These are phyloP conservation scores for Monilinia polystroma DNA, from an alignment of 2,329 filamentous ascomycete species.

Conservation along the genomic window DNA sequence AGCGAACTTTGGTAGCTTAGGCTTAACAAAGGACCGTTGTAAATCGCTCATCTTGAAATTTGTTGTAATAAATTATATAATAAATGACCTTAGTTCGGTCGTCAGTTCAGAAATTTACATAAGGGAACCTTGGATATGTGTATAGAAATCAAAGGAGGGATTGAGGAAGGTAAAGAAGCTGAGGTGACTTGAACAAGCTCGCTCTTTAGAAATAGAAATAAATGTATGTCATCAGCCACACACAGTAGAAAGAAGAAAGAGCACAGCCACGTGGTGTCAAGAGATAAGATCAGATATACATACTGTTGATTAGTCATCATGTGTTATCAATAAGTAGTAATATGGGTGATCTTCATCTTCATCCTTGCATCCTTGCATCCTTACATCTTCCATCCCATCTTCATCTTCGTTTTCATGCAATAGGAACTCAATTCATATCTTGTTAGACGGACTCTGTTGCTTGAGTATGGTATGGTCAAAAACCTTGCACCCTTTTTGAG, in stretches of 20 bases:
- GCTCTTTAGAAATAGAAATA: too few relatives aligned
- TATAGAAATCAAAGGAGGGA: neutral
- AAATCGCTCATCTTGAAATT: conserved; percentile 68
- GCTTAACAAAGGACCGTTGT: conserved; percentile 74
- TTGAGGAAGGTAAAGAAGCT: neutral
- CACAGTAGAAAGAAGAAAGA: neutral
- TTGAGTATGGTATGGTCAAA: too few relatives aligned
- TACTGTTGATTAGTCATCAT: neutral
- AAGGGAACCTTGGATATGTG: neutral
- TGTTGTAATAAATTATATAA: neutral
- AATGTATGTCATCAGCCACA: conserved; percentile 4
- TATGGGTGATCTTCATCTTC: neutral
- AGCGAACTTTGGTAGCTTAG: conserved; percentile 65
- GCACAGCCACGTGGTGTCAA: neutral
- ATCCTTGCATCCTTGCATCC: too few relatives aligned
- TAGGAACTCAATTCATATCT: too few relatives aligned
- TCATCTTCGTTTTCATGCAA: too few relatives aligned
- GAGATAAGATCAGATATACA: conserved; percentile 8
- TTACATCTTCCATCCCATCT: too few relatives aligned
- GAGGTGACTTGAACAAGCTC: too few relatives aligned
- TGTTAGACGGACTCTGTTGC: too few relatives aligned
- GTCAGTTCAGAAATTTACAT: neutral
- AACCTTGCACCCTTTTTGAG: too few relatives aligned
- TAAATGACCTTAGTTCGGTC: neutral
- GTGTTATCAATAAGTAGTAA: too few relatives aligned